phyloP scores from a whole-genome alignment of 2,329 filamentous ascomycete genomes.

The Colletotrichum lini region DNA sequence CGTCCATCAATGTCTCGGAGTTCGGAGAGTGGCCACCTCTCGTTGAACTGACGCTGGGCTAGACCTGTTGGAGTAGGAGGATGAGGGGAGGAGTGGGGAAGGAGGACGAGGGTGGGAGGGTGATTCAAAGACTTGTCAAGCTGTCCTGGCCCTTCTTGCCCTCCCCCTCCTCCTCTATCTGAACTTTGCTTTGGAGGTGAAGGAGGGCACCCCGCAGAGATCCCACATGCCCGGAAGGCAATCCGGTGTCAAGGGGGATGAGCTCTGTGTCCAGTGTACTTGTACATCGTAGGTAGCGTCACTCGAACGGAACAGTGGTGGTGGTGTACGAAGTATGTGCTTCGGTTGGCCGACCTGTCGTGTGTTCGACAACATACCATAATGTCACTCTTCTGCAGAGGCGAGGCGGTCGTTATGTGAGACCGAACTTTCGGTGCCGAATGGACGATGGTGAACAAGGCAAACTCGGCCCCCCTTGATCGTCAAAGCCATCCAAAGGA shows the following conservation, averaged over 20 bases:
- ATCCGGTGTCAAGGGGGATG: conserved; percentile 25
- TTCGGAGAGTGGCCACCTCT: conserved; percentile 11
- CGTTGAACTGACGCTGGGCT: conserved; percentile 24
- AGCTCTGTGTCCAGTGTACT: conserved; percentile 5
- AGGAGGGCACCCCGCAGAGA: conserved; percentile 32
- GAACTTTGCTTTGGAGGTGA: conserved; percentile 29
- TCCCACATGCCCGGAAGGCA: conserved; percentile 38
- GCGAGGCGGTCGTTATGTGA: conserved; percentile 9
- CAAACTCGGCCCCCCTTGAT: conserved; percentile 6
- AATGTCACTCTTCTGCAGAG: conserved; percentile 12
- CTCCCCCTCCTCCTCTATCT: neutral
- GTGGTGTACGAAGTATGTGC: conserved; percentile 22
- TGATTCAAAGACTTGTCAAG: neutral
- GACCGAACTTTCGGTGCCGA: conserved; percentile 25
- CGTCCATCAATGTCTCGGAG: conserved; percentile 33
- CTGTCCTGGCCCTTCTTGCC: neutral
- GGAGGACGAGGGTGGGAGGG: conserved; percentile 13
- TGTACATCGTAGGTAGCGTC: too few species aligned
- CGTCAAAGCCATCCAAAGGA: conserved; percentile 15
- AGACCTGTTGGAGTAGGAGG: conserved; percentile 10
- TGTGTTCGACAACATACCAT: conserved; percentile 15
- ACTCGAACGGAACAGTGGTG: neutral
- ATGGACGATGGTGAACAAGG: neutral
- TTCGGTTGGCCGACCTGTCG: conserved; percentile 23
- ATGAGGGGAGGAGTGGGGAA: neutral